Evolutionary conservation across 306 rosid genomes (phyloP).

Genomic region (Styphnolobium japonicum): DNA sequence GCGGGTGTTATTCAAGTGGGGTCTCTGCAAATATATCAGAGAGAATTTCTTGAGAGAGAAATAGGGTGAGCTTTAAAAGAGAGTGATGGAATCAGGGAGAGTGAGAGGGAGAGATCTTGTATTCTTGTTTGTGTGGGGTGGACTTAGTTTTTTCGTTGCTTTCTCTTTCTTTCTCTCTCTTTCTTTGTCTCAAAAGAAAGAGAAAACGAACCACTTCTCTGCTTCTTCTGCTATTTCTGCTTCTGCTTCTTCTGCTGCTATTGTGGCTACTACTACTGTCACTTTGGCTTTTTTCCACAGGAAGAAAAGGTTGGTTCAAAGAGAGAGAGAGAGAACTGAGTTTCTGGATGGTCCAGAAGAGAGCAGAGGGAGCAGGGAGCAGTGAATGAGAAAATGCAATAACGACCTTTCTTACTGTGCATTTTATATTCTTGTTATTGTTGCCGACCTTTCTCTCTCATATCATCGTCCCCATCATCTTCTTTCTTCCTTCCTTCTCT

Average conservation of each 20-base stretch:
- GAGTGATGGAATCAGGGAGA: background rate
- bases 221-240: background rate
- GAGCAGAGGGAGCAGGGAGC: background rate
- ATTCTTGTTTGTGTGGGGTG: background rate
- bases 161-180: background rate
- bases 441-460: constrained; percentile 32
- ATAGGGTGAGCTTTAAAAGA: background rate
- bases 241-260: background rate
- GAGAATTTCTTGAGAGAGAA: constrained; percentile 27
- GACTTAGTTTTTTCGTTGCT: background rate
- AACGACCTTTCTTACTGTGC: constrained; percentile 49
- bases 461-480: background rate
- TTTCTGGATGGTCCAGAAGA: constrained; percentile 4
- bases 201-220: background rate
- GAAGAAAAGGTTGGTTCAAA: background rate
- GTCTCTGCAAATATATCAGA: constrained; percentile 52
- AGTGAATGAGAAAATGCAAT: constrained; percentile 24
- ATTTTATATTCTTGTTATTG: background rate
- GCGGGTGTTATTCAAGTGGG: constrained; percentile 37
- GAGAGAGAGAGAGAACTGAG: constrained; percentile 3
- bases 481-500: background rate
- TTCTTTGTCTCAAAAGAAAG: background rate
- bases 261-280: constrained; percentile 33
- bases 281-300: constrained; percentile 39
- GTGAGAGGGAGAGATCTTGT: constrained; percentile 15